These are phyloP conservation scores for Zygosaccharomyces pseudorouxii DNA, from an alignment of 805 yeast species.

Conservation along the genomic window DNA sequence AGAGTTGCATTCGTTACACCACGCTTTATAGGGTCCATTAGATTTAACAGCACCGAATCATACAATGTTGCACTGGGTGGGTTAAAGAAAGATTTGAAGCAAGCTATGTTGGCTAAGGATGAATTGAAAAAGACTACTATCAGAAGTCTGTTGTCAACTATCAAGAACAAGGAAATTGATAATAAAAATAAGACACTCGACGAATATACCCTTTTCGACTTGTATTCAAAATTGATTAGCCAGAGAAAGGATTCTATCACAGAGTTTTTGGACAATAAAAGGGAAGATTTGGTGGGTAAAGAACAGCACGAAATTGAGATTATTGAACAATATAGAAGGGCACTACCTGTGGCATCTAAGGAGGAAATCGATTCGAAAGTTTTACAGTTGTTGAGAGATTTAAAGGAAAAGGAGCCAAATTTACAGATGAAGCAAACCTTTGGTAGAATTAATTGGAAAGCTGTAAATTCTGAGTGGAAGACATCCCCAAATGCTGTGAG, in stretches of 20 bases:
- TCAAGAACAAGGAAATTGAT: slow-evolving; percentile 44
- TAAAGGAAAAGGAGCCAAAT: slow-evolving; percentile 23
- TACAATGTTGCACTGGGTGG: slow-evolving; percentile 33
- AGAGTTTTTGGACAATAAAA: slow-evolving; percentile 43
- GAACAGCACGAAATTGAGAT: slow-evolving; percentile 45
- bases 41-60: slow-evolving; percentile 36
- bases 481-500: slow-evolving; percentile 34
- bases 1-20: background rate
- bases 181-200: slow-evolving; percentile 33
- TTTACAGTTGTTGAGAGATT: slow-evolving; percentile 19
- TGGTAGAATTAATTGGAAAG: slow-evolving; percentile 33
- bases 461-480: slow-evolving; percentile 37
- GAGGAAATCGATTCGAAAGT: slow-evolving; percentile 40
- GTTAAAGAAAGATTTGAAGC: slow-evolving; percentile 43
- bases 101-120: slow-evolving; percentile 46
- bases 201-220: slow-evolving; percentile 37
- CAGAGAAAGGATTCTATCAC: slow-evolving; percentile 48
- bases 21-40: slow-evolving; percentile 9
- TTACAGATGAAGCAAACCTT: slow-evolving; percentile 34
- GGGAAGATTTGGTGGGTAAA: slow-evolving; percentile 51
- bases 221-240: slow-evolving; percentile 41
- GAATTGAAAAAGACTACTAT: slow-evolving; percentile 41
- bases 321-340: slow-evolving; percentile 38
- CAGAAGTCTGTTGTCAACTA: slow-evolving; percentile 39
- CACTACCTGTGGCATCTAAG: slow-evolving; percentile 46